Evolutionary conservation across 2,329 filamentous ascomycete species (phyloP).

Genomic region (Aspergillus bombycis): DNA sequence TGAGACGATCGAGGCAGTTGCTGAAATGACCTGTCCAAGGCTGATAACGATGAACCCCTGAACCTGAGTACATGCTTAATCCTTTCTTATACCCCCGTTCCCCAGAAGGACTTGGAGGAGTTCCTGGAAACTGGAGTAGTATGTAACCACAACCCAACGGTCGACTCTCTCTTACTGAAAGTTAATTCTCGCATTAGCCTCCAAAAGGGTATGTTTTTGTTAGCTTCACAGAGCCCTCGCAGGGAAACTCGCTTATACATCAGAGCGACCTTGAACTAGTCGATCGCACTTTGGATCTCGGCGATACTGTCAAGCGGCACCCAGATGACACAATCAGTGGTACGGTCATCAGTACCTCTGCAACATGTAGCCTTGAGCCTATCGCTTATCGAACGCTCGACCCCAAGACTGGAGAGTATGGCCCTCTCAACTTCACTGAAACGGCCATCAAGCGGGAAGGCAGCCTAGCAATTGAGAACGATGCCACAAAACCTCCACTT

Average conservation of each 20-base stretch:
- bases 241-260: conserved; percentile 47
- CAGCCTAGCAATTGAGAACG: not conserved
- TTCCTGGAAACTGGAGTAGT: conserved; percentile 28
- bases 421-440: conserved; percentile 25
- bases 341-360: conserved; percentile 54
- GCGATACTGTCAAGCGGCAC: conserved; percentile 58
- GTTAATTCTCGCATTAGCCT: conserved; percentile 35
- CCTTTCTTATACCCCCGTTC: conserved; percentile 32
- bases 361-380: conserved; percentile 49
- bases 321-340: conserved; percentile 56
- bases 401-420: conserved; percentile 26
- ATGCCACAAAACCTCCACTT: conserved; percentile 20
- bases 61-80: conserved; percentile 39
- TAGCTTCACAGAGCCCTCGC: conserved; percentile 36
- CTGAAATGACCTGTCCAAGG: conserved; percentile 13
- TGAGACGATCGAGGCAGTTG: not conserved
- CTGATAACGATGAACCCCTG: conserved; percentile 27
- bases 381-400: conserved; percentile 27
- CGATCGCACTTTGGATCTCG: conserved; percentile 58
- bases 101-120: conserved; percentile 30
- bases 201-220: conserved; percentile 57
- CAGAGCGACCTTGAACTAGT: conserved; percentile 54
- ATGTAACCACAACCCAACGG: conserved; percentile 1
- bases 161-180: conserved; percentile 5
- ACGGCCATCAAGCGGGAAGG: conserved; percentile 7